These are phyloP conservation scores for Lizonia empirigonia DNA, from an alignment of 2,329 filamentous ascomycete species.

Conservation along the genomic window DNA sequence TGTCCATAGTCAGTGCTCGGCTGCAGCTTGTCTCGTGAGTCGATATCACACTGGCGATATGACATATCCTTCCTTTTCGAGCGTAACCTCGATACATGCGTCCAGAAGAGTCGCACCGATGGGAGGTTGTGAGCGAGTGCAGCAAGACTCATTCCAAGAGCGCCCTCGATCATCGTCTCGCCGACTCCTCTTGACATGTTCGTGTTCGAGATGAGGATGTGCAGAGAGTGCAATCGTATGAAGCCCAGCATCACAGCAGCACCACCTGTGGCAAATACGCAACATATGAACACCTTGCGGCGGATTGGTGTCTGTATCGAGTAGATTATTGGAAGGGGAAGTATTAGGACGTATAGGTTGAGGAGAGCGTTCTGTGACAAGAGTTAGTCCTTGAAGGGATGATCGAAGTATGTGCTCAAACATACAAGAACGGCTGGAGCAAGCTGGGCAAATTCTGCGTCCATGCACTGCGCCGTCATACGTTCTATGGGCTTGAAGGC, in stretches of 20 bases:
- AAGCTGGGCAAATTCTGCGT: neutral
- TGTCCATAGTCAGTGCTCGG: neutral
- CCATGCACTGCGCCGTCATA: conserved; percentile 8
- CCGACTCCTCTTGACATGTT: neutral
- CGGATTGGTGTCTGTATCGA: conserved; percentile 3
- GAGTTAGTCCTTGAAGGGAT: neutral
- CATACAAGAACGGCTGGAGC: neutral
- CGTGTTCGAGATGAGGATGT: neutral
- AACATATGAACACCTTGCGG: neutral
- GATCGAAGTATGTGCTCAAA: neutral
- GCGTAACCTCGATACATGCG: neutral
- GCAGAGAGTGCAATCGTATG: conserved; percentile 7
- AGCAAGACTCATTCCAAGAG: conserved; percentile 11
- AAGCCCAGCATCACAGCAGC: conserved; percentile 6
- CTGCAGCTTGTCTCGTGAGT: neutral
- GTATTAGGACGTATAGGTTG: neutral
- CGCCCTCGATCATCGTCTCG: conserved; percentile 8
- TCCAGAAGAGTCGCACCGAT: neutral
- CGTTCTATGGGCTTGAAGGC: neutral
- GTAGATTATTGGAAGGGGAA: conserved; percentile 1
- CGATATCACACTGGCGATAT: neutral
- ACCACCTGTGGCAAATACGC: conserved; percentile 5
- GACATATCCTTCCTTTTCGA: neutral
- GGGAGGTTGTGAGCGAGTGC: conserved; percentile 9
- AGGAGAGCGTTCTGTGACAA: neutral